These are phyloP conservation scores for Penicillium sp. DNA, from an alignment of 2,329 filamentous ascomycete species.

Conservation along the genomic window DNA sequence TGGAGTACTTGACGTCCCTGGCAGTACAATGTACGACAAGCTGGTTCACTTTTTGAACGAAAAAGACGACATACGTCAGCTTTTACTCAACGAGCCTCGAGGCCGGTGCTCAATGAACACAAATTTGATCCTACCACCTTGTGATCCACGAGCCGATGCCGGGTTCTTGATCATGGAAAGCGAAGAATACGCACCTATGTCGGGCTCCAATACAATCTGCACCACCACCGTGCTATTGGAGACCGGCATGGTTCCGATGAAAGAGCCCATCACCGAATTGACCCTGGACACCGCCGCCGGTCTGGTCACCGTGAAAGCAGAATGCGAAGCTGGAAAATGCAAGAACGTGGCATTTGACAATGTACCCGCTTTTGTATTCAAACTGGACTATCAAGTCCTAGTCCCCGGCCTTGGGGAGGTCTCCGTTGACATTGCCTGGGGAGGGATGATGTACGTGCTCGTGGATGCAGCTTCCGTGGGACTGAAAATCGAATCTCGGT, in stretches of 20 bases:
- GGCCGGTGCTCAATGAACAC: slow-evolving; percentile 43
- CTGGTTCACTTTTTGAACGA: slow-evolving; percentile 43
- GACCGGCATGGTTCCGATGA: slow-evolving; percentile 49
- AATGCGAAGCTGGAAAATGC: slow-evolving; percentile 46
- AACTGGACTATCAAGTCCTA: slow-evolving; percentile 40
- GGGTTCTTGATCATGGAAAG: slow-evolving; percentile 49
- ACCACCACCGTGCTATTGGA: slow-evolving; percentile 48
- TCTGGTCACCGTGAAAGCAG: slow-evolving; percentile 41
- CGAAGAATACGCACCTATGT: slow-evolving; percentile 49
- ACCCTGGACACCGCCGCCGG: slow-evolving; percentile 48
- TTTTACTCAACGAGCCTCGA: slow-evolving; percentile 49
- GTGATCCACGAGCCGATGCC: slow-evolving; percentile 45
- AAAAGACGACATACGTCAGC: slow-evolving; percentile 42
- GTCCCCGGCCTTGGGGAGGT: slow-evolving; percentile 45
- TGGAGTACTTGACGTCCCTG: slow-evolving; percentile 45
- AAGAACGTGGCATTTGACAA: slow-evolving; percentile 48
- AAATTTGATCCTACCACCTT: slow-evolving; percentile 46
- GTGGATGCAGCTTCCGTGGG: slow-evolving; percentile 42
- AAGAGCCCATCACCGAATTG: slow-evolving; percentile 44
- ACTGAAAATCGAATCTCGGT: slow-evolving; percentile 32
- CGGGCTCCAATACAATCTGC: slow-evolving; percentile 48
- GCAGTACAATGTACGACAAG: slow-evolving; percentile 51
- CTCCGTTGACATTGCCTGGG: slow-evolving; percentile 47
- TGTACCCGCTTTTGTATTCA: slow-evolving; percentile 45
- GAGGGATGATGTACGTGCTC: slow-evolving; percentile 48